phyloP scores from a whole-genome alignment of 345 rosid species.

The Eucalyptus curtisii region DNA sequence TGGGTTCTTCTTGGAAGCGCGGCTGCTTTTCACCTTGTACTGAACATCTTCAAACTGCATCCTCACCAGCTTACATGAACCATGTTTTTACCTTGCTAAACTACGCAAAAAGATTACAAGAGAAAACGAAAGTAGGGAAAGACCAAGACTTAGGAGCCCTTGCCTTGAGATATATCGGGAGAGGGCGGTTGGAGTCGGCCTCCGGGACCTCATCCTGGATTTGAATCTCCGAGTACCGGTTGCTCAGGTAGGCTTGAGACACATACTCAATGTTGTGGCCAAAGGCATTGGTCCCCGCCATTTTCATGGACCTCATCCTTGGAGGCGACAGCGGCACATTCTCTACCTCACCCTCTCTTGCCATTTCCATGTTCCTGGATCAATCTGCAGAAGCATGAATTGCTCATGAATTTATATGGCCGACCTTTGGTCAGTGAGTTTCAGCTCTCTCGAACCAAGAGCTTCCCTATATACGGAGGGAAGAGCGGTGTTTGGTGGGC shows the following conservation, averaged over 20 bases:
- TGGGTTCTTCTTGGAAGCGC: slow-evolving; percentile 25
- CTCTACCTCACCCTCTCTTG: slow-evolving; percentile 38
- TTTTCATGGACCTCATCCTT: slow-evolving; percentile 60
- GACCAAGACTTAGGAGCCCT: neutral
- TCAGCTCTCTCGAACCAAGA: slow-evolving; percentile 62
- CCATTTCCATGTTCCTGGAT: slow-evolving; percentile 32
- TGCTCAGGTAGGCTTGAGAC: slow-evolving; percentile 69
- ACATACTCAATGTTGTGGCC: slow-evolving; percentile 73
- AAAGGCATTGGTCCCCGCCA: slow-evolving; percentile 66
- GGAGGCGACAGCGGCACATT: slow-evolving; percentile 35
- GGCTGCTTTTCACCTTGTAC: slow-evolving; percentile 47
- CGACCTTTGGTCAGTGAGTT: slow-evolving; percentile 2
- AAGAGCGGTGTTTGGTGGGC: slow-evolving; percentile 41
- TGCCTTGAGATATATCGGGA: slow-evolving; percentile 88
- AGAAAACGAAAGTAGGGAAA: neutral
- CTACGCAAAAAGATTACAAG: neutral
- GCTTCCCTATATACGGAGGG: slow-evolving; percentile 17
- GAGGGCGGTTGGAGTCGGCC: slow-evolving; percentile 21
- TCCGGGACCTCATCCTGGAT: slow-evolving; percentile 34
- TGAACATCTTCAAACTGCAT: slow-evolving; percentile 87
- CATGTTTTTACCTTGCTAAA: neutral
- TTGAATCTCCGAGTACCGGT: slow-evolving; percentile 52
- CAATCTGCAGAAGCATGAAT: neutral
- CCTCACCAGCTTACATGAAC: neutral
- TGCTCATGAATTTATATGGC: neutral